Percentiles rank a stretch among this genome's conserved stretches.
These are phyloP conservation scores for Eucalyptus caleyi DNA, from an alignment of 345 rosid species.

Conservation along the genomic window DNA sequence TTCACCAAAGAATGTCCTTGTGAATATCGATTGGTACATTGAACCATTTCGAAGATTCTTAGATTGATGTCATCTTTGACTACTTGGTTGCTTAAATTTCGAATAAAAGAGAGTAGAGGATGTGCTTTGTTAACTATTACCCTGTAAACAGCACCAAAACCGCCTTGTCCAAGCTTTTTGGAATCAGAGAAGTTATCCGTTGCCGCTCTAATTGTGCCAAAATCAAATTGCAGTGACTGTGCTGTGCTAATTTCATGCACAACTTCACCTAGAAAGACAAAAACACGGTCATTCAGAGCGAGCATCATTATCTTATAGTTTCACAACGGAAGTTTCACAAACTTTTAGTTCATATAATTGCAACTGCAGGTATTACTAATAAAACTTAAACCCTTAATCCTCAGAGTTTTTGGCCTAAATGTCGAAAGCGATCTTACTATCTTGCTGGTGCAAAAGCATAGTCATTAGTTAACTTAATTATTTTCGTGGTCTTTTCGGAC, in stretches of 20 bases:
- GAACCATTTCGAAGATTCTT: not conserved
- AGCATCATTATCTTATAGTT: not conserved
- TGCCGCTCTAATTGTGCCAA: not conserved
- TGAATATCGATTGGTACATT: not conserved
- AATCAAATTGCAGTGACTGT: slow-evolving; percentile 5
- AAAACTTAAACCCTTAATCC: not conserved
- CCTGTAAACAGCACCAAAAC: slow-evolving; percentile 16
- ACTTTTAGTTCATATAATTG: too few relatives aligned
- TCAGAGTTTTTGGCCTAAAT: not conserved
- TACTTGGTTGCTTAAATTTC: not conserved
- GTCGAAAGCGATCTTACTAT: not conserved
- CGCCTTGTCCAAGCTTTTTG: slow-evolving; percentile 13
- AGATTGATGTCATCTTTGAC: not conserved
- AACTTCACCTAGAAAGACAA: not conserved
- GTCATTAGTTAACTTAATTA: not conserved
- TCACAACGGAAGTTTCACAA: too few relatives aligned
- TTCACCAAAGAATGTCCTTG: not conserved
- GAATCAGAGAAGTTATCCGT: slow-evolving; percentile 2
- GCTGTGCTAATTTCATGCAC: not conserved
- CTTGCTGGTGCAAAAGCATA: not conserved
- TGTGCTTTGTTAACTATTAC: not conserved
- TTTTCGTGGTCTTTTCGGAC: not conserved
- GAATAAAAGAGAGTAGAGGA: not conserved
- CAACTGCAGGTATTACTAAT: not conserved
- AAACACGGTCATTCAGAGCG: not conserved